phyloP scores from a whole-genome alignment of 129 eudicot species.

The Arctium lappa region DNA sequence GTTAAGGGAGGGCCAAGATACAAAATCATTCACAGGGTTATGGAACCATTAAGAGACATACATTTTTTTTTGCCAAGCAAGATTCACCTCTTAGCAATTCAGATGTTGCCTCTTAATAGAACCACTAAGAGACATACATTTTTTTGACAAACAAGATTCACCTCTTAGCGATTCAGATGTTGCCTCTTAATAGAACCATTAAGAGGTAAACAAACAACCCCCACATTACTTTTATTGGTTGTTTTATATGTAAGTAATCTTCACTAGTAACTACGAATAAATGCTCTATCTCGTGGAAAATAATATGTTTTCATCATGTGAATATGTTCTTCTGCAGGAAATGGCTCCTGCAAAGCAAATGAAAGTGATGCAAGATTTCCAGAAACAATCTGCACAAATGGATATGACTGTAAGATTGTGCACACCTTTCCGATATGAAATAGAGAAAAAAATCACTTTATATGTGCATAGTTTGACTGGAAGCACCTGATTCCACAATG shows the following conservation, averaged over 20 bases:
- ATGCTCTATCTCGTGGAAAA: not conserved
- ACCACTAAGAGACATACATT: no score
- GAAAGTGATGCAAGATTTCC: slow-evolving; percentile 87
- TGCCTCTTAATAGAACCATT: no score
- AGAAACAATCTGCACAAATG: slow-evolving; percentile 97
- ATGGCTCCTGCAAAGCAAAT: slow-evolving; percentile 94
- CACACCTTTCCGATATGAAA: slow-evolving; percentile 7
- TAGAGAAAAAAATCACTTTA: not conserved
- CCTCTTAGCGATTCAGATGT: no score
- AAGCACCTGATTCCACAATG: not conserved
- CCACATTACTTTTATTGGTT: not conserved
- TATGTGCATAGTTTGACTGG: not conserved
- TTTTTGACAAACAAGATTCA: no score
- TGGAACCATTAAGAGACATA: no score
- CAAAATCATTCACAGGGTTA: no score
- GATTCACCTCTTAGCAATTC: no score
- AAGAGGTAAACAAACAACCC: no score
- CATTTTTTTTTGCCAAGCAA: no score
- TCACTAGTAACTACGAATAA: slow-evolving; percentile 1
- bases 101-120: no score
- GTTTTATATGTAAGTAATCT: not conserved
- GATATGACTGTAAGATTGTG: slow-evolving; percentile 95
- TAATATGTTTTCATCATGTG: not conserved
- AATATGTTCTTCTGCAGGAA: slow-evolving; percentile 59
- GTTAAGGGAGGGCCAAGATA: no score